These are phyloP conservation scores for Emiliania huxleyi DNA, from an alignment of 78 protist genomes.

Conservation along the genomic window DNA sequence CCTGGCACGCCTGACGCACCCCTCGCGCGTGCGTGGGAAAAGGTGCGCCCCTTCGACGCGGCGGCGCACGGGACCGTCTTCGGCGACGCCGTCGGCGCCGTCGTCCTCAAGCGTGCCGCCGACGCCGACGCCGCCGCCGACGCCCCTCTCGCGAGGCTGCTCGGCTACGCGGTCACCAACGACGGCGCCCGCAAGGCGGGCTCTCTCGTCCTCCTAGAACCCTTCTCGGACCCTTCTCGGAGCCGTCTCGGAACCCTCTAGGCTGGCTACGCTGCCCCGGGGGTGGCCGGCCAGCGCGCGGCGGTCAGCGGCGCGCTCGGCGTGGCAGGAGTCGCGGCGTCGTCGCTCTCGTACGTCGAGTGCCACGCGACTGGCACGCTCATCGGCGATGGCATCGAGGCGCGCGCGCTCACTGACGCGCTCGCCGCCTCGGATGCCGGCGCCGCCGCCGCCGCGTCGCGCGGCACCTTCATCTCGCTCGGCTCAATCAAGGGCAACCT, in stretches of 20 bases:
- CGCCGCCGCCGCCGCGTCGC: neutral
- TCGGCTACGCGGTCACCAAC: conserved; percentile 3
- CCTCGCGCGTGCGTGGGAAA: too few relatives aligned
- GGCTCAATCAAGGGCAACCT: conserved; percentile 40
- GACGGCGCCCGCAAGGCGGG: conserved; percentile 51
- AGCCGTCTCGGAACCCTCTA: conserved; percentile 39
- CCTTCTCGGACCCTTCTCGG: too few relatives aligned
- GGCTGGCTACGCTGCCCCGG: conserved; percentile 46
- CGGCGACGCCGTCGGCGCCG: conserved; percentile 36
- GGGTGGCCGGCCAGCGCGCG: conserved; percentile 32
- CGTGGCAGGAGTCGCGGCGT: neutral
- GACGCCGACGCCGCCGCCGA: conserved; percentile 29
- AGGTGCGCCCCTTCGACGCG: conserved; percentile 41
- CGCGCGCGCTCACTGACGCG: conserved; percentile 15
- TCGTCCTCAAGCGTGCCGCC: conserved; percentile 7
- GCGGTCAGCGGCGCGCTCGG: neutral
- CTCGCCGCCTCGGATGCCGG: neutral
- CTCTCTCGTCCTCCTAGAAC: too few relatives aligned
- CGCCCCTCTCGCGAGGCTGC: neutral
- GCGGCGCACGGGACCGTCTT: conserved; percentile 31
- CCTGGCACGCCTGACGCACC: too few relatives aligned
- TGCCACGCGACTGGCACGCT: conserved; percentile 45
- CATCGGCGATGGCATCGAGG: conserved; percentile 49
- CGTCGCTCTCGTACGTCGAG: conserved; percentile 22
- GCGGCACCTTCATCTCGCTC: neutral